Conservation (phyloP, 2,329 filamentous ascomycete genomes). For the Cercospora citrullina region DNA sequence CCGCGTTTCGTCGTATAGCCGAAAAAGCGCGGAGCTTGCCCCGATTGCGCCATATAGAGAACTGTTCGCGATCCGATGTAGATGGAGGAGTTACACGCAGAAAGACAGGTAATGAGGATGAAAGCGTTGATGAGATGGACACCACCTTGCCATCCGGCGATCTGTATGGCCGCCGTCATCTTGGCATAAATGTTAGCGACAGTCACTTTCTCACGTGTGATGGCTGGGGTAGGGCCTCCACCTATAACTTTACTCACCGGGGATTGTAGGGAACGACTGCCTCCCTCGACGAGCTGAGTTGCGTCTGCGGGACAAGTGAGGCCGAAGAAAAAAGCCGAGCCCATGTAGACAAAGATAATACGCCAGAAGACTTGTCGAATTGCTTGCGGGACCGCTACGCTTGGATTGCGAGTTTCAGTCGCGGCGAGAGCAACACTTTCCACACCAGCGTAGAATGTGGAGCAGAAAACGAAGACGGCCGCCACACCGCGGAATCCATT, state of each 20-base stretch:
- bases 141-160: constrained; percentile 70
- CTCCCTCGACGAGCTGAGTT: constrained; percentile 60
- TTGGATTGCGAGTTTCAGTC: constrained; percentile 54
- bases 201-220: too few species aligned
- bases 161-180: constrained; percentile 72
- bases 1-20: constrained; percentile 67
- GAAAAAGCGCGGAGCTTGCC: constrained; percentile 69
- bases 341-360: constrained; percentile 62
- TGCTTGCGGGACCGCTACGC: constrained; percentile 43
- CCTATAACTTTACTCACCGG: too few species aligned
- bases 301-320: constrained; percentile 72
- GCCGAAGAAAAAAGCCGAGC: constrained; percentile 71
- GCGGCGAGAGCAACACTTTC: constrained; percentile 55
- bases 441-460: constrained; percentile 53
- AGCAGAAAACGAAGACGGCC: constrained; percentile 46
- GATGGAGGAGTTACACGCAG: constrained; percentile 71
- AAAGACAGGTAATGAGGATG: constrained; percentile 66
- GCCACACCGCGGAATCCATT: constrained; percentile 46
- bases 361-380: constrained; percentile 39
- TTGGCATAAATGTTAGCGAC: too few species aligned
- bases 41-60: constrained; percentile 71
- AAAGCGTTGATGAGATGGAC: constrained; percentile 77
- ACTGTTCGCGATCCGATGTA: constrained; percentile 76
- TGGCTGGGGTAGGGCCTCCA: too few species aligned
- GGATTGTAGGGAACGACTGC: constrained; percentile 65